Evolutionary conservation across 257 asterid species (phyloP), one percentile per base, ranked within the genome.

Genomic region (Ballota nigra): DNA sequence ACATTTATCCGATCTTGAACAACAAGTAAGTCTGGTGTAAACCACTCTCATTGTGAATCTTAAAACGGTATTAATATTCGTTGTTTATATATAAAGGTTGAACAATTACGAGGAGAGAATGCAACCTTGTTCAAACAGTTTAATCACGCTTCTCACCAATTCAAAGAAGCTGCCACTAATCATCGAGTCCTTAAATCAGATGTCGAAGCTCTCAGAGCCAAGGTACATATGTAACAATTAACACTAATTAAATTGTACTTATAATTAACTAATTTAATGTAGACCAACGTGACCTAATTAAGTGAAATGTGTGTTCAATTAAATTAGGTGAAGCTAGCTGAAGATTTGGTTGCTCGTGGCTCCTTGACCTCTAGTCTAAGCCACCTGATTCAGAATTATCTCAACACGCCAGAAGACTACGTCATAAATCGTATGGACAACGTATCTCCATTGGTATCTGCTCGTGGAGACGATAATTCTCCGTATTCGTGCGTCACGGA

Each of bases 181-280:
- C 84, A 89, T 56, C 81, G 96, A 56, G 89, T 91, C 45, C 97
- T 91, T 58, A 87, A 85, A 70, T 86, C 96, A 3, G 89, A 87
- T 23, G 96, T 91, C 19, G 93, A 85, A 82, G 96, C 95, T 52
- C 86, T 91, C 63, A 72, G 95, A 80, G 97, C 96, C 74, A 89
- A 91, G 90, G 97, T 91, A 67, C 0, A 3, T 13, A 3, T 8
- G 19, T 2, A 8, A 18, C 11, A 47, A 4, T n/a, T n/a, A n/a
- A n/a, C n/a, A n/a, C n/a, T n/a, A n/a, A n/a, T n/a, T n/a, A n/a
- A n/a, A n/a, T n/a, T n/a, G n/a, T 2, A 12, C 4, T 6, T 40
- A 0, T 40, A 40, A 40, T 12, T 40, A 49, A 49, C 19, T 5
- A 45, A 45, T 45, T 15, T 13, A 45, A 33, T 33, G 9, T 33